phyloP scores from a whole-genome alignment of 768 basidiomycete genomes.

The Phaffia australis region DNA sequence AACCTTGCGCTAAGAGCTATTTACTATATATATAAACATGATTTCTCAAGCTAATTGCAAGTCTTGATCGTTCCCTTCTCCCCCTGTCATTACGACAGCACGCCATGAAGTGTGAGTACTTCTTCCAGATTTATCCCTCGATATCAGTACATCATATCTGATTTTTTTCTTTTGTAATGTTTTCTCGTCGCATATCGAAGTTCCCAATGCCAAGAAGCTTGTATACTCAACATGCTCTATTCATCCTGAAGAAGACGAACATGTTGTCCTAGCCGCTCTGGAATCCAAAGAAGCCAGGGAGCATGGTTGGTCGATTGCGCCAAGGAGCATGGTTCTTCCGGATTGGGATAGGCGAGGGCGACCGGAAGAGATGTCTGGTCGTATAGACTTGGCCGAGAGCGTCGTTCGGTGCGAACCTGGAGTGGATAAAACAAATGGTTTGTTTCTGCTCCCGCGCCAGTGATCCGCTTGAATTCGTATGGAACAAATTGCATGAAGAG shows the following conservation, averaged over 20 bases:
- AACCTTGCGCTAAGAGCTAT: too few species aligned
- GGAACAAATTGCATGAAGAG: not conserved
- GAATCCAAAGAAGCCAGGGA: conserved; percentile 55
- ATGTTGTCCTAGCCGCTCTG: conserved; percentile 67
- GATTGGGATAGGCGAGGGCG: conserved; percentile 73
- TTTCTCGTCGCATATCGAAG: conserved; percentile 51
- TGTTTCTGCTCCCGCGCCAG: conserved; percentile 4
- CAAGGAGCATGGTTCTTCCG: conserved; percentile 57
- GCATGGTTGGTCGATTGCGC: conserved; percentile 59
- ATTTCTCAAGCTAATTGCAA: not conserved
- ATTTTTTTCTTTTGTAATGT: conserved; percentile 39
- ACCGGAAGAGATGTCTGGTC: conserved; percentile 50
- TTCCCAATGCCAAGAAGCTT: conserved; percentile 44
- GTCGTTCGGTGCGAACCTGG: conserved; percentile 37
- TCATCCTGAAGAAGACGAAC: conserved; percentile 83
- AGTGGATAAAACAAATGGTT: conserved; percentile 64
- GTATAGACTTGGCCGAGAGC: conserved; percentile 45
- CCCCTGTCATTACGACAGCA: conserved; percentile 44
- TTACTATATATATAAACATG: too few species aligned
- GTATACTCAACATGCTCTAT: conserved; percentile 98
- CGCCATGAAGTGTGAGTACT: conserved; percentile 75
- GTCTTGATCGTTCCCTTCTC: not conserved
- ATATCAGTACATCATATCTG: conserved; percentile 9
- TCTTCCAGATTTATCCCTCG: not conserved
- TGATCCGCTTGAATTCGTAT: not conserved